phyloP scores from a whole-genome alignment of 2,329 filamentous ascomycete genomes.

The Pseudogymnoascus pannorum region DNA sequence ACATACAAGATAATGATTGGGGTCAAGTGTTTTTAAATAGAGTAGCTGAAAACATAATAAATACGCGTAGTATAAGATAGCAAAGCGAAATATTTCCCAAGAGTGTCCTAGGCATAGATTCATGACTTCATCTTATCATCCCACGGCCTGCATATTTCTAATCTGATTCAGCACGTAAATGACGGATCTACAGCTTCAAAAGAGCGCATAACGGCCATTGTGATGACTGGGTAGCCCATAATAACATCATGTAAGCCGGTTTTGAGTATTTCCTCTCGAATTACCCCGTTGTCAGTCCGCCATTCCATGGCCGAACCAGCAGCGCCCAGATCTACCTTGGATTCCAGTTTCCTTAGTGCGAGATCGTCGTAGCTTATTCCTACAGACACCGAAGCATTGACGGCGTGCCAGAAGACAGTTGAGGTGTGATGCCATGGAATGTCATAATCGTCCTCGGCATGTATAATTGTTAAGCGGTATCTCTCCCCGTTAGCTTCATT shows the following conservation, averaged over 20 bases:
- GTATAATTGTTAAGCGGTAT: conserved; percentile 42
- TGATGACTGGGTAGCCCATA: conserved; percentile 50
- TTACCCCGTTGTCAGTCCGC: conserved; percentile 37
- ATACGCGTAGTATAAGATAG: too few species aligned
- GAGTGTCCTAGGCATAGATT: not conserved
- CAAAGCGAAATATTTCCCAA: not conserved
- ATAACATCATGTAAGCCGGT: conserved; percentile 50
- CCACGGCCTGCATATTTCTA: not conserved
- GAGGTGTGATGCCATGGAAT: conserved; percentile 45
- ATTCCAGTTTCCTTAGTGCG: conserved; percentile 35
- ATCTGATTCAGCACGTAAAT: conserved; percentile 12
- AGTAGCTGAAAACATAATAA: too few species aligned
- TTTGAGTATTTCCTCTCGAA: conserved; percentile 49
- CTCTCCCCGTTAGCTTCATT: conserved; percentile 15
- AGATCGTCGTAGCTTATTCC: conserved; percentile 39
- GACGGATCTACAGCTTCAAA: conserved; percentile 29
- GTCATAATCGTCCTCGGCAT: conserved; percentile 45
- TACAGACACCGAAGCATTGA: conserved; percentile 37
- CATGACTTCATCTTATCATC: not conserved
- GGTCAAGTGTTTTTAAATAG: too few species aligned
- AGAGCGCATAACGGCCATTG: conserved; percentile 41
- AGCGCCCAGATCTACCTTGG: conserved; percentile 36
- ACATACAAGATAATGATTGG: too few species aligned
- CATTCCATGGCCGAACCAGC: conserved; percentile 45
- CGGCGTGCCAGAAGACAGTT: conserved; percentile 46